Evolutionary conservation across 805 yeast species (phyloP).

Genomic region (Brettanomyces bruxellensis): DNA sequence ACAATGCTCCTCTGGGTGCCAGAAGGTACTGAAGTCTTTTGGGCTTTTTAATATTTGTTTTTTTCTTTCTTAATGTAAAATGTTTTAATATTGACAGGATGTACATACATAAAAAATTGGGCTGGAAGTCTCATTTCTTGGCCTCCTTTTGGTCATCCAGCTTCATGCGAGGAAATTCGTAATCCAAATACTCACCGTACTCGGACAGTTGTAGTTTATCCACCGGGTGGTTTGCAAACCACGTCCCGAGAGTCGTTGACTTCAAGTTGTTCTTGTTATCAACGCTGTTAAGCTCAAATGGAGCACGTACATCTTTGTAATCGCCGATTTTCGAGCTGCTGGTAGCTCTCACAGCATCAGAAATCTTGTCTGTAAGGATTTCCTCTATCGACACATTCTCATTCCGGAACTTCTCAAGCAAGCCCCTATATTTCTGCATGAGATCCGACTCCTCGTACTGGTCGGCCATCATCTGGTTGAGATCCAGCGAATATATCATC

Average conservation of each 20-base stretch:
- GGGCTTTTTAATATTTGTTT: too few species aligned
- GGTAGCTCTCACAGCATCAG: constrained; percentile 5
- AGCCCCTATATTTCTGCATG: constrained; percentile 4
- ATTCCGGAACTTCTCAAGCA: constrained; percentile 3
- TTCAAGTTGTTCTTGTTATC: constrained; percentile 1
- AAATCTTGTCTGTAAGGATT: constrained; percentile 6
- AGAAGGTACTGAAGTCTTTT: constrained; percentile 25
- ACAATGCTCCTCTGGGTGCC: constrained; percentile 37
- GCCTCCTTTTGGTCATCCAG: background rate
- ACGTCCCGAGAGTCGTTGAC: constrained; percentile 5
- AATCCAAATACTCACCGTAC: constrained; percentile 8
- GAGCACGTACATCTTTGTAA: background rate
- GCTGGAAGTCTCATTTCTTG: background rate
- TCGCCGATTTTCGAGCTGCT: background rate
- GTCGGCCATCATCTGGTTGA: constrained; percentile 11
- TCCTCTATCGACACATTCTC: constrained; percentile 1
- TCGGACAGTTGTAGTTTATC: constrained; percentile 10
- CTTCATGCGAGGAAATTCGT: constrained; percentile 7
- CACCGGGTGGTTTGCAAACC: constrained; percentile 10
- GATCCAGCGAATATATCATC: constrained; percentile 13
- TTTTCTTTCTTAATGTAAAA: too few species aligned
- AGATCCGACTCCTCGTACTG: constrained; percentile 10
- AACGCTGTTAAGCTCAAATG: background rate
- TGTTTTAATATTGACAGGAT: too few species aligned
- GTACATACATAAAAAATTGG: too few species aligned